Evolutionary conservation across 2,329 filamentous ascomycete genomes (phyloP).

Genomic region (Ceratocystiopsis sp.): DNA sequence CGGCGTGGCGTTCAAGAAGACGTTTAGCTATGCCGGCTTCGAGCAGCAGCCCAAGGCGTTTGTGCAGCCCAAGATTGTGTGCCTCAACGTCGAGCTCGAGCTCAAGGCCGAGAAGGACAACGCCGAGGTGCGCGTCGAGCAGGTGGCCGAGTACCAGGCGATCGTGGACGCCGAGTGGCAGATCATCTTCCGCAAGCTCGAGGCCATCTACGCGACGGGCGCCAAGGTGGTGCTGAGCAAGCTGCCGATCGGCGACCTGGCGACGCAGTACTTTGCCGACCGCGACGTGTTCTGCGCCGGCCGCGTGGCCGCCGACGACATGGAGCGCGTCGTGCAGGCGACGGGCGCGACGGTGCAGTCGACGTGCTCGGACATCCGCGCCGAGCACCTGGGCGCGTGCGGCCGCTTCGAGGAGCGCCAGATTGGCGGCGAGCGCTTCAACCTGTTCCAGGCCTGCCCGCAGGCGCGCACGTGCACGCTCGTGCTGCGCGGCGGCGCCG

Average conservation of each 20-base stretch:
- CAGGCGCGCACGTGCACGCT: slow-evolving; percentile 94
- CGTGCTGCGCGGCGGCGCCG: slow-evolving; percentile 83
- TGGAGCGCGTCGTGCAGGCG: slow-evolving; percentile 90
- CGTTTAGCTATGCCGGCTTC: slow-evolving; percentile 96
- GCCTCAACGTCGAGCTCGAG: slow-evolving; percentile 93
- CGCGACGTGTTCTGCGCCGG: slow-evolving; percentile 97
- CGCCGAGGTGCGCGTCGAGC: slow-evolving; percentile 91
- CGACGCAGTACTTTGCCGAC: slow-evolving; percentile 96
- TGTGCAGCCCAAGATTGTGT: slow-evolving; percentile 87
- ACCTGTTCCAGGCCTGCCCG: slow-evolving; percentile 94
- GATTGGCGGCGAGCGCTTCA: slow-evolving; percentile 94
- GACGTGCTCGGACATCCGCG: slow-evolving; percentile 86
- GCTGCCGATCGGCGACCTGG: slow-evolving; percentile 89
- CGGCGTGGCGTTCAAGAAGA: slow-evolving; percentile 99
- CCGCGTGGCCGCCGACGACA: slow-evolving; percentile 76
- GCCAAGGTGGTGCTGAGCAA: slow-evolving; percentile 97
- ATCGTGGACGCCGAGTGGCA: slow-evolving; percentile 99
- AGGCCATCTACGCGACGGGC: slow-evolving; percentile 81
- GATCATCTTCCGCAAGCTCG: slow-evolving; percentile 99
- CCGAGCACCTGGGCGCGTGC: slow-evolving; percentile 80
- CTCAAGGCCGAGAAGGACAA: slow-evolving; percentile 99
- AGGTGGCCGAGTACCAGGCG: slow-evolving; percentile 97
- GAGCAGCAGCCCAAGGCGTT: slow-evolving; percentile 98
- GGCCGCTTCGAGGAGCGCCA: slow-evolving; percentile 87
- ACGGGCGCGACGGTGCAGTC: slow-evolving; percentile 86